phyloP scores from a whole-genome alignment of 2,329 filamentous ascomycete species.

The Colletotrichum melonis region DNA sequence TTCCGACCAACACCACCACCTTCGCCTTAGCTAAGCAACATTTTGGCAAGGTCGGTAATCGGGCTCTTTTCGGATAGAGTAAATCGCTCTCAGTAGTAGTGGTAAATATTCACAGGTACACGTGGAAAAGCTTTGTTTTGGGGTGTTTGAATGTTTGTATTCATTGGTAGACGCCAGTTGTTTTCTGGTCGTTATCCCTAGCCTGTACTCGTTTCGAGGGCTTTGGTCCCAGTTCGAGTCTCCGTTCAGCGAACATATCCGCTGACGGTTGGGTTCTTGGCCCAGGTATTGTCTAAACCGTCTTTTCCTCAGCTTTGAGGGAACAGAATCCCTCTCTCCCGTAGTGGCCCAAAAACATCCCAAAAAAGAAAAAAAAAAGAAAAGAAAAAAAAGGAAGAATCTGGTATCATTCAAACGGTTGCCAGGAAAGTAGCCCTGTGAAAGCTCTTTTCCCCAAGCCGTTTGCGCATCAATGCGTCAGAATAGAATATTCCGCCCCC shows the following conservation, averaged over 20 bases:
- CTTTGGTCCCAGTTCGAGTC: neutral
- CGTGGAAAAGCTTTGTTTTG: neutral
- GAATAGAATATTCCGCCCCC: constrained; percentile 14
- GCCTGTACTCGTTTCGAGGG: neutral
- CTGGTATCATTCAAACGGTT: constrained; percentile 29
- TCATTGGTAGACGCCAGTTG: neutral
- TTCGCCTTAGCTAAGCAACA: too few relatives aligned
- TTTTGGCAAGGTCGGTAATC: too few relatives aligned
- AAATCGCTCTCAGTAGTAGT: too few relatives aligned
- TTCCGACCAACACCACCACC: neutral
- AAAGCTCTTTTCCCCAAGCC: neutral
- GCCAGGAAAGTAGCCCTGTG: constrained; percentile 7
- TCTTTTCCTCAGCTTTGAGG: constrained; percentile 14
- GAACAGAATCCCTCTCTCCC: neutral
- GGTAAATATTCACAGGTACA: neutral
- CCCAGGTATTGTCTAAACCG: constrained; percentile 35
- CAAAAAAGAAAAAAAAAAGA: neutral
- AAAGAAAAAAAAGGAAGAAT: neutral
- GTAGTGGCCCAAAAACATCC: neutral
- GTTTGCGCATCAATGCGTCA: constrained; percentile 24
- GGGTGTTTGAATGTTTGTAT: neutral
- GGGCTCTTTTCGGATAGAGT: too few relatives aligned
- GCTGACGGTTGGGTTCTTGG: constrained; percentile 21
- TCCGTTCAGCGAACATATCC: neutral
- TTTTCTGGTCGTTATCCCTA: neutral